Percentiles rank a stretch among this genome's conserved stretches.
These are phyloP conservation scores for Sugiyamaella neomexicana DNA, from an alignment of 1,139 yeast species.

Conservation along the genomic window DNA sequence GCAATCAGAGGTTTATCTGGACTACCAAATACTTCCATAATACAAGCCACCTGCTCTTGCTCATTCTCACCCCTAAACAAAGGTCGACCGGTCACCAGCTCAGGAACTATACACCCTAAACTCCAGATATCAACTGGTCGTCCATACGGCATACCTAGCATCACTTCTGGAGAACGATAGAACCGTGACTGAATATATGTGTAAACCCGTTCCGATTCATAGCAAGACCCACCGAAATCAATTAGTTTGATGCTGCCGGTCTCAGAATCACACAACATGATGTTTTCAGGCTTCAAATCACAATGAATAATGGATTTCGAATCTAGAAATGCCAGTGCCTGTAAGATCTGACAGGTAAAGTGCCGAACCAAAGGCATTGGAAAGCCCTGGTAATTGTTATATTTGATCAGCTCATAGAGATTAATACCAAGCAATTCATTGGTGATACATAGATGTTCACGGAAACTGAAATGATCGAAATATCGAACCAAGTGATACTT, in stretches of 20 bases:
- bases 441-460: conserved; percentile 81
- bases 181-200: conserved; percentile 95
- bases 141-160: conserved; percentile 73
- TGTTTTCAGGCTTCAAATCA: conserved; percentile 94
- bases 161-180: conserved; percentile 89
- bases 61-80: conserved; percentile 72
- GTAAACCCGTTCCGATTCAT: conserved; percentile 81
- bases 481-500: conserved; percentile 53
- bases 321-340: conserved; percentile 64
- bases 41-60: conserved; percentile 59
- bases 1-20: conserved; percentile 50
- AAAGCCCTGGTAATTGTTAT: conserved; percentile 62
- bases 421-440: conserved; percentile 73
- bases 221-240: conserved; percentile 97
- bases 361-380: conserved; percentile 50
- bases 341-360: conserved; percentile 57
- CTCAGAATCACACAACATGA: conserved; percentile 75
- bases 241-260: conserved; percentile 86
- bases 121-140: conserved; percentile 80
- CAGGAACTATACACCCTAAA: conserved; percentile 67
- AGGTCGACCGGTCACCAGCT: conserved; percentile 65
- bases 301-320: conserved; percentile 65
- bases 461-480: conserved; percentile 69
- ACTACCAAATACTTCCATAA: conserved; percentile 61
- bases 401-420: conserved; percentile 63